Evolutionary conservation across 129 eudicot genomes (phyloP), one percentile per base, ranked within the genome.

Genomic region (Helichrysum umbraculigerum): DNA sequence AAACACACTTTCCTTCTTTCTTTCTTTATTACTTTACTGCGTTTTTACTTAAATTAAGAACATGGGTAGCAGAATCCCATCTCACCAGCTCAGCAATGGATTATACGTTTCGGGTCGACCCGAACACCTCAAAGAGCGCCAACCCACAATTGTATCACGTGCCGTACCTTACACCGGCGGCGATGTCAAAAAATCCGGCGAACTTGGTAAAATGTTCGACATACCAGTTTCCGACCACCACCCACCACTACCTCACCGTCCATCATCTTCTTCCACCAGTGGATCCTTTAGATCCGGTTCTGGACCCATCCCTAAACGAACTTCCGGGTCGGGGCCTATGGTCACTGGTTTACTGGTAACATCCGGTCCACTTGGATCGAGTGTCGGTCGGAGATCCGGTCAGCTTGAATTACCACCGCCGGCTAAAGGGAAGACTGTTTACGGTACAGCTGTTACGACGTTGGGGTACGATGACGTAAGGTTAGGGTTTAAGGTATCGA

Each of bases 81-180:
- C 97, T 5, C 99, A 95, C 88, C 96, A 95, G 90, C 99, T 95
- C 60, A 89, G 94, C 81, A 87, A 85, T 72, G 99, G 99, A 2
- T 81, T 95, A 10, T 86, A 84, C 84, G 99, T 95, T 0, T 95
- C 99, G 82, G 99, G 99, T 75, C 91, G 91, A 42, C 97, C 97
- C 77, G 96, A 93, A 33, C 90, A 81, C 9, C 89, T 17, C 71
- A 87, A 89, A 50, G 89, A 86, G 25, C 89, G 86, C 37, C 86
- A 29, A 16, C 96, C 95, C 37, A 70, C 90, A n/a, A 66, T 85
- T 76, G 79, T 79, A 9, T 81, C 98, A 0, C 93, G 96, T 25
- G 91, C 97, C 72, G 75, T 87, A 21, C 91, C 94, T 3, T 91
- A 91, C 89, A 95, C 99, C 87, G 97, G 96, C 82, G 99, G 97